These are phyloP conservation scores for Hippophae gyantsensis DNA, from an alignment of 306 rosid genomes.

Conservation along the genomic window DNA sequence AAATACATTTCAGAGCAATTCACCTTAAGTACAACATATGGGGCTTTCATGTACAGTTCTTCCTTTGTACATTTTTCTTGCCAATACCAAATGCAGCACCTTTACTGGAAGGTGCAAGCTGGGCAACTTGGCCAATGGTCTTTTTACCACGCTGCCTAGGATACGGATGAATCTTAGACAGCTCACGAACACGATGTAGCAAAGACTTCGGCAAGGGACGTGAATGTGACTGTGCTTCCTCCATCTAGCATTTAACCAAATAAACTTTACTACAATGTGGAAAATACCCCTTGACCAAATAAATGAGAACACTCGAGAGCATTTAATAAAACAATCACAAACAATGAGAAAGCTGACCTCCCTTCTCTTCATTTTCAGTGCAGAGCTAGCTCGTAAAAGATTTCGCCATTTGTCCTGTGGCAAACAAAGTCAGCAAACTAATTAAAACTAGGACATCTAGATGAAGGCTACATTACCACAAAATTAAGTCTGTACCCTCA, in stretches of 20 bases:
- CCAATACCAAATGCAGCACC: conserved; percentile 23
- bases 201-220: conserved; percentile 58
- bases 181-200: conserved; percentile 59
- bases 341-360: conserved; percentile 40
- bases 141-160: conserved; percentile 63
- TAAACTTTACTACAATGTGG: background rate
- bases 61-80: conserved; percentile 41
- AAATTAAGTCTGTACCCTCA: conserved; percentile 51
- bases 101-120: conserved; percentile 27
- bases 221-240: conserved; percentile 38
- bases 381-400: conserved; percentile 59
- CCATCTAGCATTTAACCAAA: conserved; percentile 39
- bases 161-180: conserved; percentile 78
- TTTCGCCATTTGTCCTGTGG: conserved; percentile 98
- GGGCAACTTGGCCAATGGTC: conserved; percentile 24
- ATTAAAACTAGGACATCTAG: conserved; percentile 14
- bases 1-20: conserved; percentile 28
- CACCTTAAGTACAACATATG: conserved; percentile 10
- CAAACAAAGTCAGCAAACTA: conserved; percentile 14
- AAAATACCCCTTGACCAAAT: background rate
- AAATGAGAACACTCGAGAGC: background rate
- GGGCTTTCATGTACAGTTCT: conserved; percentile 28
- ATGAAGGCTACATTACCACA: conserved; percentile 10
- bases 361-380: conserved; percentile 33
- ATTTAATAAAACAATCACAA: background rate